A percentile compares a stretch with the other conserved stretches of the same genome.
These are phyloP conservation scores for Styphnolobium japonicum DNA, from an alignment of 306 rosid species.

Conservation along the genomic window DNA sequence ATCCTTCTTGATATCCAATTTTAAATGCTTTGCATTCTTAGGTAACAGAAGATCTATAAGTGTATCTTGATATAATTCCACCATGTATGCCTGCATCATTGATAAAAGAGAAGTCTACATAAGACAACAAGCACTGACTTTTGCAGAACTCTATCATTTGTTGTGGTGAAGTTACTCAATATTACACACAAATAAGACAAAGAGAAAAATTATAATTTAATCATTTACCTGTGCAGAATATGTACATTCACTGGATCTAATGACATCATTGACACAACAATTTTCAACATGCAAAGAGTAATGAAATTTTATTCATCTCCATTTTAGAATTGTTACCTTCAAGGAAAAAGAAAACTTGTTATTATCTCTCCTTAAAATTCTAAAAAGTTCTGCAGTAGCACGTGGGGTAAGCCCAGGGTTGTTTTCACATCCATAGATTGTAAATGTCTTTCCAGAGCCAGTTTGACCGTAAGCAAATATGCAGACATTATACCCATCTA, in stretches of 20 bases:
- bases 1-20: conserved; percentile 82
- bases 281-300: background rate
- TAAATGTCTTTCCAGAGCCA: conserved; percentile 95
- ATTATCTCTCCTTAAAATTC: conserved; percentile 67
- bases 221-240: background rate
- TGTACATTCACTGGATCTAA: background rate
- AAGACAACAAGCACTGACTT: background rate
- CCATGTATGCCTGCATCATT: conserved; percentile 76
- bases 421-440: conserved; percentile 80
- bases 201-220: background rate
- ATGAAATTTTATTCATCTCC: background rate
- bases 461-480: conserved; percentile 99
- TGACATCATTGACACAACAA: background rate
- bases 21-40: conserved; percentile 60
- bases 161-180: background rate
- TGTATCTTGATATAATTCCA: conserved; percentile 88
- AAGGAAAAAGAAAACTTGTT: conserved; percentile 86
- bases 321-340: conserved; percentile 54
- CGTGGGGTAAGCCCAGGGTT: conserved; percentile 91
- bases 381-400: conserved; percentile 77
- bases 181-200: background rate
- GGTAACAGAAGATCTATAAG: conserved; percentile 78
- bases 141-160: background rate
- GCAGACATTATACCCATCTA: conserved; percentile 93
- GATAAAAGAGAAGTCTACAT: background rate